A percentile compares a stretch with the other conserved stretches of the same genome.
Conservation (phyloP, 2,329 filamentous ascomycete genomes). For the Beauveria australis region DNA sequence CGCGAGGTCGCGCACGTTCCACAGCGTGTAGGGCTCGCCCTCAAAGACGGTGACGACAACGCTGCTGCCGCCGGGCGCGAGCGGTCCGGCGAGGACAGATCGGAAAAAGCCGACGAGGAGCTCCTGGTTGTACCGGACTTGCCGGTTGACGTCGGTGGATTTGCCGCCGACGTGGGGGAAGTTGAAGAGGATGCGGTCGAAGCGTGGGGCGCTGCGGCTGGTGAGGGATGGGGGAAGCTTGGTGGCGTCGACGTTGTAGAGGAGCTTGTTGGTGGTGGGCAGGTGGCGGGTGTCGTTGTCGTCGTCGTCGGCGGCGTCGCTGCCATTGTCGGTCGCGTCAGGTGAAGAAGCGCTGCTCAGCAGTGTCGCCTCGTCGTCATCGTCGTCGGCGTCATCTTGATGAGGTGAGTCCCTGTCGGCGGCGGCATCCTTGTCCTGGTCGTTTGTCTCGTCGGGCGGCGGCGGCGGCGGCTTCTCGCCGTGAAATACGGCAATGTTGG, state of each 20-base stretch:
- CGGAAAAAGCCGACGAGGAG: slow-evolving; percentile 63
- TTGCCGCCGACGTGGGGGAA: slow-evolving; percentile 95
- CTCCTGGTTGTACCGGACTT: slow-evolving; percentile 86
- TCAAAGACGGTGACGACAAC: slow-evolving; percentile 88
- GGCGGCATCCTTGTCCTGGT: not conserved
- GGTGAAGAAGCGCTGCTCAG: slow-evolving; percentile 13
- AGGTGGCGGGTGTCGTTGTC: slow-evolving; percentile 15
- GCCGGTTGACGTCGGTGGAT: slow-evolving; percentile 85
- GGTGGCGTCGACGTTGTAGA: slow-evolving; percentile 60
- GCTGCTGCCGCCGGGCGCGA: slow-evolving; percentile 45
- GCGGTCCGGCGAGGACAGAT: slow-evolving; percentile 34
- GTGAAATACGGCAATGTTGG: slow-evolving; percentile 47
- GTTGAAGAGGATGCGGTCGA: slow-evolving; percentile 85
- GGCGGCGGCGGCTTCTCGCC: slow-evolving; percentile 1
- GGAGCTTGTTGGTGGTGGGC: slow-evolving; percentile 30
- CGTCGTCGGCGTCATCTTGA: not conserved
- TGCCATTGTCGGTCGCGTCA: slow-evolving; percentile 10
- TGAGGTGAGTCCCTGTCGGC: not conserved
- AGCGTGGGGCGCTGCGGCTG: slow-evolving; percentile 18
- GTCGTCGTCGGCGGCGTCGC: slow-evolving; percentile 12
- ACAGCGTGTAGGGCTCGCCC: slow-evolving; percentile 86
- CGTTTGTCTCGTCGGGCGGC: slow-evolving; percentile 25
- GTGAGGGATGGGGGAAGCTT: slow-evolving; percentile 43
- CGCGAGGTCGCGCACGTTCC: slow-evolving; percentile 86
- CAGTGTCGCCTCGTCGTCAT: not conserved